phyloP scores from a whole-genome alignment of 2,329 filamentous ascomycete species.

The Bipolaris bicolor region DNA sequence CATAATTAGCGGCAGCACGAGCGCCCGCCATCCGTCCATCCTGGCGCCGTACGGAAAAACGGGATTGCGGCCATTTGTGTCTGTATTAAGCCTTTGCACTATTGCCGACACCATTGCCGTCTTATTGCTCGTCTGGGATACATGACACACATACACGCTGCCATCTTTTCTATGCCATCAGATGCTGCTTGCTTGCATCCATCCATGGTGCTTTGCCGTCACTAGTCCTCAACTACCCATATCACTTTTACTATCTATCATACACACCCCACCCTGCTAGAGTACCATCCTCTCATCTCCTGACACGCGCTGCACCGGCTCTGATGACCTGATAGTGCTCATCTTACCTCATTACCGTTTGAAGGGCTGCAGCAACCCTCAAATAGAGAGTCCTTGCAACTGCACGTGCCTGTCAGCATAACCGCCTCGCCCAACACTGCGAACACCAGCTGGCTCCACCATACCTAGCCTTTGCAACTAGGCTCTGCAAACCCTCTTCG shows the following conservation, averaged over 20 bases:
- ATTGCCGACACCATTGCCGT: constrained; percentile 22
- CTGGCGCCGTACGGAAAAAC: constrained; percentile 29
- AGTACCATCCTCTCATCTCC: constrained; percentile 2
- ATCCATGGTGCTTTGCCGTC: background rate
- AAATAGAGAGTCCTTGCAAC: background rate
- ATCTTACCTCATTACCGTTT: background rate
- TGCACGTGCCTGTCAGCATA: constrained; percentile 1
- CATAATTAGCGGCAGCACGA: constrained; percentile 21
- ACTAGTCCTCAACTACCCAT: constrained; percentile 1
- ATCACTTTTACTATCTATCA: too few species aligned
- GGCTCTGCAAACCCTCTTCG: background rate
- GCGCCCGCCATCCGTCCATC: constrained; percentile 20
- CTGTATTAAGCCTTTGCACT: constrained; percentile 20
- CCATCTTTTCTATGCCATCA: background rate
- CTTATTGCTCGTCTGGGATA: constrained; percentile 12
- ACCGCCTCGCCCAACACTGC: background rate
- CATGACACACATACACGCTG: background rate
- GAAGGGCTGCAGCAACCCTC: background rate
- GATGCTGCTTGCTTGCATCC: background rate
- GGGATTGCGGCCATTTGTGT: constrained; percentile 23
- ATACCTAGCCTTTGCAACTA: background rate
- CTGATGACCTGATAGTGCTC: constrained; percentile 1
- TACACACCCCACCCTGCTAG: background rate
- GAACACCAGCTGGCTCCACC: background rate
- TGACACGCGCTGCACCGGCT: background rate